Percentiles rank a stretch among this genome's conserved stretches.
These are phyloP conservation scores for Epichloe brachyelytri DNA, from an alignment of 2,329 filamentous ascomycete species.

Conservation along the genomic window DNA sequence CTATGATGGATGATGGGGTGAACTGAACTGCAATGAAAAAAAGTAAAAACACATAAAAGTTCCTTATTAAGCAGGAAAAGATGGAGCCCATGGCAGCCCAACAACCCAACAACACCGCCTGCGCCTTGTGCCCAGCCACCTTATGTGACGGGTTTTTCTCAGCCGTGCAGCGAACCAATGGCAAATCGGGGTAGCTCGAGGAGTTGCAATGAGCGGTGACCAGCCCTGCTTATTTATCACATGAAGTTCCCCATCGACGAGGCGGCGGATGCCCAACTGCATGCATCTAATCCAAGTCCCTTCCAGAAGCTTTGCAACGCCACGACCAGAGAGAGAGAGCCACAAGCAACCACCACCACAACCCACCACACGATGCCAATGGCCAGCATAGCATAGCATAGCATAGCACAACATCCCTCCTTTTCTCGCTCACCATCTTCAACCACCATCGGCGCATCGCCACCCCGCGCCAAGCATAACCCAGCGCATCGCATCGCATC, in stretches of 20 bases:
- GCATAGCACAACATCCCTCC: too few relatives aligned
- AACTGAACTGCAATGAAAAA: background rate
- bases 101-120: slow-evolving; percentile 1
- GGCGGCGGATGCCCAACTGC: too few relatives aligned
- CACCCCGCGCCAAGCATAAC: too few relatives aligned
- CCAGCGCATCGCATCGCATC: too few relatives aligned
- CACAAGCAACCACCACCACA: too few relatives aligned
- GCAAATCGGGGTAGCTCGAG: background rate
- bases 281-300: too few relatives aligned
- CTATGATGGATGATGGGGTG: background rate
- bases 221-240: slow-evolving; percentile 1
- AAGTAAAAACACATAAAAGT: background rate
- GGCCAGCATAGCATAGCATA: too few relatives aligned
- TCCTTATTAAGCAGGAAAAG: slow-evolving; percentile 2
- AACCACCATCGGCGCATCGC: too few relatives aligned
- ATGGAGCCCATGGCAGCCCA: background rate
- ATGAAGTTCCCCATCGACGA: too few relatives aligned
- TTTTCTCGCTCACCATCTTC: background rate
- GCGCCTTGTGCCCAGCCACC: background rate
- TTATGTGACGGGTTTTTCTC: background rate
- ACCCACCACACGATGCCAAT: too few relatives aligned
- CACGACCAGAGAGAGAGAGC: too few relatives aligned
- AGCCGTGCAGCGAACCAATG: background rate
- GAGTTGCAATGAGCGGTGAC: slow-evolving; percentile 8
- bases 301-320: background rate